These are phyloP conservation scores for Galerina marginata DNA, from an alignment of 768 basidiomycete genomes.

Conservation along the genomic window DNA sequence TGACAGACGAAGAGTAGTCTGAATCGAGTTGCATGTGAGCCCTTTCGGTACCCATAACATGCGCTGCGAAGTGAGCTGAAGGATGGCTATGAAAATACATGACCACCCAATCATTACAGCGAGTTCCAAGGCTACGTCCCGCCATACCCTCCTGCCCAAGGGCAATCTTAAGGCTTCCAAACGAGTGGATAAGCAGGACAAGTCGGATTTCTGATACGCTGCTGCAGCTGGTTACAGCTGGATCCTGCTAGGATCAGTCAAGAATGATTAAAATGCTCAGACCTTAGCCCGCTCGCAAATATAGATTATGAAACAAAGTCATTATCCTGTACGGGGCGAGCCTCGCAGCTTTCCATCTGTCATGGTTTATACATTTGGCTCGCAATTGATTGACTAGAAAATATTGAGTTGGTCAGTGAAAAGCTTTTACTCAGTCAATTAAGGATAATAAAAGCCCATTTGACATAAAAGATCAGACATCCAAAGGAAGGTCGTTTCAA, in stretches of 20 bases:
- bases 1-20: slow-evolving; percentile 73
- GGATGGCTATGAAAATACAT: slow-evolving; percentile 35
- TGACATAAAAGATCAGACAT: slow-evolving; percentile 68
- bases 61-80: slow-evolving; percentile 77
- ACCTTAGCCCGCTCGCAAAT: slow-evolving; percentile 83
- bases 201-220: slow-evolving; percentile 71
- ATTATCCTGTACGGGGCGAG: slow-evolving; percentile 62
- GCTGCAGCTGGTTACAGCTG: slow-evolving; percentile 58
- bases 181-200: slow-evolving; percentile 32
- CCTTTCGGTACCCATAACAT: slow-evolving; percentile 23
- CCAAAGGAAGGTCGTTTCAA: slow-evolving; percentile 82
- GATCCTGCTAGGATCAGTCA: slow-evolving; percentile 67
- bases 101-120: slow-evolving; percentile 59
- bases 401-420: background rate
- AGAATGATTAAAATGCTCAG: slow-evolving; percentile 74
- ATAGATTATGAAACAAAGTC: slow-evolving; percentile 17
- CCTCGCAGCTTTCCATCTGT: slow-evolving; percentile 68
- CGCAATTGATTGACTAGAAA: background rate
- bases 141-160: slow-evolving; percentile 39
- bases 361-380: slow-evolving; percentile 15
- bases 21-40: slow-evolving; percentile 56
- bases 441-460: background rate
- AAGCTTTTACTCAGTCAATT: background rate
- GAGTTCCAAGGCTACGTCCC: slow-evolving; percentile 55
- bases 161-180: slow-evolving; percentile 44